Evolutionary conservation across 75 land plant species (phyloP).

Genomic region (Selaginella moellendorffii): DNA sequence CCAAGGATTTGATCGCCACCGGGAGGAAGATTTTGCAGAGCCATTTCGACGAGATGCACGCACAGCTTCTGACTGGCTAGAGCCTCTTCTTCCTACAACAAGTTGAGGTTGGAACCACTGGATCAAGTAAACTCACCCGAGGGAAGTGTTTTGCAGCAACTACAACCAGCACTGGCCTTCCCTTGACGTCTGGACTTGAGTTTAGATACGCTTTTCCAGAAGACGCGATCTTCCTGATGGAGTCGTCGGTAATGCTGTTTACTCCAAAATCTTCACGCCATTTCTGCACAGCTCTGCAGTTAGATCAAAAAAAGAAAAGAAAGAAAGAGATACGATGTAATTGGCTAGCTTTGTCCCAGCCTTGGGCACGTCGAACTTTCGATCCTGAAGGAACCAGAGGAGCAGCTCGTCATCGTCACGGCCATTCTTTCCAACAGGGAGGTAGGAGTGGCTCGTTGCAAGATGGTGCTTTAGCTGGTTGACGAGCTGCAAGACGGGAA

Average conservation of each 20-base stretch:
- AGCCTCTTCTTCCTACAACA: constrained; percentile 46
- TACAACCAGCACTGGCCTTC: constrained; percentile 90
- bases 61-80: constrained; percentile 67
- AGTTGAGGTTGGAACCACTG: no score
- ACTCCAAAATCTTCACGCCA: constrained; percentile 96
- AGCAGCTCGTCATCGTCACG: constrained; percentile 88
- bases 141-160: constrained; percentile 87
- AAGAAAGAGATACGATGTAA: constrained; percentile 51
- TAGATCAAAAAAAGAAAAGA: not conserved
- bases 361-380: constrained; percentile 63
- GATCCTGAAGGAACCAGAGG: constrained; percentile 86
- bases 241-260: constrained; percentile 48
- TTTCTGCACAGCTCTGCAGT: constrained; percentile 22
- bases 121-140: constrained; percentile 21
- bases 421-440: constrained; percentile 71
- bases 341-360: constrained; percentile 54
- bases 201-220: constrained; percentile 88
- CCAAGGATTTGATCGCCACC: constrained; percentile 73
- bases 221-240: constrained; percentile 34
- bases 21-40: constrained; percentile 55
- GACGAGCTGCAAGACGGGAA: constrained; percentile 47
- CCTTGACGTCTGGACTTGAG: constrained; percentile 49
- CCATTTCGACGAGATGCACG: constrained; percentile 73
- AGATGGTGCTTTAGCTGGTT: constrained; percentile 60
- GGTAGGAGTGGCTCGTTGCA: constrained; percentile 30